These are phyloP conservation scores for Leishmania tropica DNA, from an alignment of 208 protist genomes.

Conservation along the genomic window DNA sequence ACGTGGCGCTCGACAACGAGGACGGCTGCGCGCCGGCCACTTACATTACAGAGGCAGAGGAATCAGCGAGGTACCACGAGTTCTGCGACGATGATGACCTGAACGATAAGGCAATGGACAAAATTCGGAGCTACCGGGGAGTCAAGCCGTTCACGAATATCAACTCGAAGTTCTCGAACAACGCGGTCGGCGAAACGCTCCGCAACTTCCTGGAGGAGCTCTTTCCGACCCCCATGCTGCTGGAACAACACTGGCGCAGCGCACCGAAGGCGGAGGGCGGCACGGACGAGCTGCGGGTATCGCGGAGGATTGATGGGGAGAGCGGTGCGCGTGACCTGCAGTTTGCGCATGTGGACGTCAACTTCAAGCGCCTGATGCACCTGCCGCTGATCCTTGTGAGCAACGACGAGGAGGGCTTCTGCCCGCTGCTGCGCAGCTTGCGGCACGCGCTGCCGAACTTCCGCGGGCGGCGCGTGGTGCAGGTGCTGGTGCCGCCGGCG, in stretches of 20 bases:
- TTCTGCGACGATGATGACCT: conserved; percentile 4
- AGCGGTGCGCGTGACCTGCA: neutral
- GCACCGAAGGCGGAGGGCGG: neutral
- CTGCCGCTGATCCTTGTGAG: conserved; percentile 20
- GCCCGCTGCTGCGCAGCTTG: conserved; percentile 24
- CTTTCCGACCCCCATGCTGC: conserved; percentile 19
- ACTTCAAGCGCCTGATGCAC: conserved; percentile 4
- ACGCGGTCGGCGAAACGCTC: conserved; percentile 2
- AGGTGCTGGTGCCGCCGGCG: conserved; percentile 20
- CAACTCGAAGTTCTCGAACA: conserved; percentile 16
- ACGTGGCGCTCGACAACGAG: conserved; percentile 26
- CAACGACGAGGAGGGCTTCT: conserved; percentile 31
- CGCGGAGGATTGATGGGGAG: neutral
- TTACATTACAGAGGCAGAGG: conserved; percentile 13
- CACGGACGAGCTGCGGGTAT: neutral
- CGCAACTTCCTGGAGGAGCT: conserved; percentile 20
- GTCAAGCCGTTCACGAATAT: conserved; percentile 21
- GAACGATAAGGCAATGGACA: neutral
- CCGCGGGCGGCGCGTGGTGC: conserved; percentile 13
- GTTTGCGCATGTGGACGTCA: neutral
- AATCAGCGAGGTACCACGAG: conserved; percentile 13
- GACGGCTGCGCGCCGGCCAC: conserved; percentile 24
- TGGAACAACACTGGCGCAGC: conserved; percentile 5
- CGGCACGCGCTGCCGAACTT: conserved; percentile 14
- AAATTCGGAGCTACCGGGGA: conserved; percentile 9